These are phyloP conservation scores for Umbelopsis sp. DNA, from an alignment of 192 early-diverging fungal species.

Conservation along the genomic window DNA sequence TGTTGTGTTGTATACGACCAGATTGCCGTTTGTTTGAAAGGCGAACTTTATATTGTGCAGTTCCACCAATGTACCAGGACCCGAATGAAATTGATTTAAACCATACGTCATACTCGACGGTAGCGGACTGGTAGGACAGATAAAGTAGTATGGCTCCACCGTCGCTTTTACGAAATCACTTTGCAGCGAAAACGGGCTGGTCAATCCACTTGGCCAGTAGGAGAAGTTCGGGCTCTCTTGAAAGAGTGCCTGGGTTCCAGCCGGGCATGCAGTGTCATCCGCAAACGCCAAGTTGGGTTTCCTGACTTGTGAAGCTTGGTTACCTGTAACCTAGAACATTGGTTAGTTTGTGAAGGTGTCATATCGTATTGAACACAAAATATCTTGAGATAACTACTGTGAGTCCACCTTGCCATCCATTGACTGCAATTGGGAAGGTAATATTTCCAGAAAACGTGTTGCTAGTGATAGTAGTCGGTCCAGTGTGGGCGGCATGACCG, in stretches of 20 bases:
- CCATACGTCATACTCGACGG: neutral
- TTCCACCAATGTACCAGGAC: neutral
- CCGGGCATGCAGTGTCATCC: neutral
- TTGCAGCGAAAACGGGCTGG: neutral
- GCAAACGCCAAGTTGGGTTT: neutral
- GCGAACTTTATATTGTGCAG: neutral
- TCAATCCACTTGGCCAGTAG: neutral
- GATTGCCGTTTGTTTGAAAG: neutral
- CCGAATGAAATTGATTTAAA: neutral
- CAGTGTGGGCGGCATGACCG: neutral
- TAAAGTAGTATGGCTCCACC: neutral
- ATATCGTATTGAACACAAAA: neutral
- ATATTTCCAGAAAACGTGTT: constrained; percentile 5
- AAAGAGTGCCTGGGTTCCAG: neutral
- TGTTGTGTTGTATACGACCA: constrained; percentile 2
- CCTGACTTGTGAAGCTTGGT: neutral
- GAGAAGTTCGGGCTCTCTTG: neutral
- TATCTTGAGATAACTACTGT: neutral
- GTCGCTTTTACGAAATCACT: neutral
- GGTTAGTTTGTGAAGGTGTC: neutral
- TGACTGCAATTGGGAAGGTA: neutral
- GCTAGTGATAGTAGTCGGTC: neutral
- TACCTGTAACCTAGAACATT: neutral
- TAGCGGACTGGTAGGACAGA: neutral
- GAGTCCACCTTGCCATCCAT: neutral